phyloP scores from a whole-genome alignment of 768 basidiomycete species.

The Collybiopsis confluens region DNA sequence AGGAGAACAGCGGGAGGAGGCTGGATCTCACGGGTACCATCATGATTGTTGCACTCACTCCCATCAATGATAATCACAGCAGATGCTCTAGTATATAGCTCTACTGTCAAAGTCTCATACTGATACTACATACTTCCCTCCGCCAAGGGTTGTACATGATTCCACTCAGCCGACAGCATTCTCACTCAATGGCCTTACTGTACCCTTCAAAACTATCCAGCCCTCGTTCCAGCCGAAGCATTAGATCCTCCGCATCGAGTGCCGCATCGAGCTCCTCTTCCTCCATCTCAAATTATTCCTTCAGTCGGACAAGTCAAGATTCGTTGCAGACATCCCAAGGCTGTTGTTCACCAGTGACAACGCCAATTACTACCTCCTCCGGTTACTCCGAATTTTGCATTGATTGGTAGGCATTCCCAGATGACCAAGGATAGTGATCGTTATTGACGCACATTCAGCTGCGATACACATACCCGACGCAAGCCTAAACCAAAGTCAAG shows the following conservation, averaged over 20 bases:
- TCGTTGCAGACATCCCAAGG: background rate
- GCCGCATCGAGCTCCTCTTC: conserved; percentile 47
- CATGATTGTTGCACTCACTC: conserved; percentile 1
- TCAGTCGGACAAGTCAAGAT: background rate
- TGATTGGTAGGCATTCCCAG: background rate
- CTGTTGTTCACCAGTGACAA: background rate
- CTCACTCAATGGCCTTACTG: conserved; percentile 18
- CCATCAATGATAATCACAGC: background rate
- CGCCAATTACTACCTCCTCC: background rate
- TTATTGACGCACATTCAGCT: conserved; percentile 8
- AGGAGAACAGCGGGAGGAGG: background rate
- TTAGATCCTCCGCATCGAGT: conserved; percentile 53
- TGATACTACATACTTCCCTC: too few species aligned
- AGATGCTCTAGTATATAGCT: background rate
- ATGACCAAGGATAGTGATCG: background rate
- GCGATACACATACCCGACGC: conserved; percentile 11
- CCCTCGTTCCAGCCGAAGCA: conserved; percentile 53
- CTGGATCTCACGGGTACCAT: background rate
- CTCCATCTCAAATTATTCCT: conserved; percentile 7
- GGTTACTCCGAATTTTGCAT: background rate
- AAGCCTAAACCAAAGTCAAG: conserved; percentile 1
- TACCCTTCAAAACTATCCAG: conserved; percentile 26
- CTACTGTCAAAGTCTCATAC: too few species aligned
- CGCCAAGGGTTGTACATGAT: background rate
- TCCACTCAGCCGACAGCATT: background rate